A percentile compares a stretch with the other conserved stretches of the same genome.
Conservation (phyloP, 768 basidiomycete genomes). For the Serendipita vermifera region DNA sequence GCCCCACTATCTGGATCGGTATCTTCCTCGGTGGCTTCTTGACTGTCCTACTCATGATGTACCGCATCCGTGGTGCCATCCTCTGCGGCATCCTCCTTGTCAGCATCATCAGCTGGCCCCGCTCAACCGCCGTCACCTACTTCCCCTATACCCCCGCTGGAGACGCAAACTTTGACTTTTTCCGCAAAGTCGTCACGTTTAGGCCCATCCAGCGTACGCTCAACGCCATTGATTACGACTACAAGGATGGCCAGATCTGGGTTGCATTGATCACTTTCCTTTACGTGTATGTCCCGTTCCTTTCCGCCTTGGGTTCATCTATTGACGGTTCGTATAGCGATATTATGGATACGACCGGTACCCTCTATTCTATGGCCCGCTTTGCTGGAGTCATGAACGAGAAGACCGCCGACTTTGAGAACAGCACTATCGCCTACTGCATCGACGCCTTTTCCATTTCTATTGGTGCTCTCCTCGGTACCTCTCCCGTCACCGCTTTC, state of each 20-base stretch:
- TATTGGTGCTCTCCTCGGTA: constrained; percentile 69
- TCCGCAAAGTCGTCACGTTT: constrained; percentile 74
- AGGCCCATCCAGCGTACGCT: constrained; percentile 47
- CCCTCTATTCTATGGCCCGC: constrained; percentile 82
- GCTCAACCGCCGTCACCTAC: constrained; percentile 64
- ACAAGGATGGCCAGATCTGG: constrained; percentile 63
- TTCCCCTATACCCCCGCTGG: constrained; percentile 64
- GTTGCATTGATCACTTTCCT: constrained; percentile 82
- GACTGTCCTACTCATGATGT: constrained; percentile 70
- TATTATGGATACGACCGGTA: constrained; percentile 39
- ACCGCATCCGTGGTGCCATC: constrained; percentile 71
- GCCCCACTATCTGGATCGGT: constrained; percentile 78
- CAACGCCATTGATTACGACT: constrained; percentile 42
- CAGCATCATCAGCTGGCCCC: constrained; percentile 80
- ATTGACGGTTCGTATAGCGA: constrained; percentile 12
- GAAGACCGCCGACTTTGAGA: constrained; percentile 73
- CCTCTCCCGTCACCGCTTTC: constrained; percentile 70
- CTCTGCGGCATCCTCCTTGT: constrained; percentile 72
- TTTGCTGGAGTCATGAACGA: constrained; percentile 81
- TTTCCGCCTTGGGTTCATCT: not conserved
- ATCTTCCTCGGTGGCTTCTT: constrained; percentile 77
- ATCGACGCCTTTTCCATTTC: constrained; percentile 71
- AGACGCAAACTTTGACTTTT: constrained; percentile 64
- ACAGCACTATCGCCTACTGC: constrained; percentile 69
- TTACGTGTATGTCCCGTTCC: constrained; percentile 65